Evolutionary conservation across 371 early-diverging fungal species (phyloP).

Genomic region (Mucor indicus): DNA sequence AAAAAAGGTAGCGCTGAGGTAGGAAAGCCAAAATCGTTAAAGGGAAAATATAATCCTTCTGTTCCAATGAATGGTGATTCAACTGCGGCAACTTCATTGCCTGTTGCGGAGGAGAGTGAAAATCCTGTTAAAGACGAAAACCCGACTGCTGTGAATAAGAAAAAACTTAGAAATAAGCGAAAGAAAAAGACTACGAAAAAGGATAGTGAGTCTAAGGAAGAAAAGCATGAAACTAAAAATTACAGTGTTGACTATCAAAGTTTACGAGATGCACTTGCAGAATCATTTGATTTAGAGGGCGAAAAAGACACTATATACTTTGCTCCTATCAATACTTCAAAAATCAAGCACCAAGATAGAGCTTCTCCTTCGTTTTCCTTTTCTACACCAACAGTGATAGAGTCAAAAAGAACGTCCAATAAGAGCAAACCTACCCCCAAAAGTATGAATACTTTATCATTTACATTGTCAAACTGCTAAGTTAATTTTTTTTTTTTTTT

Average conservation of each 20-base stretch:
- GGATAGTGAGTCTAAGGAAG: neutral
- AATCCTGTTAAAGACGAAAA: too few relatives aligned
- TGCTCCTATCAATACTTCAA: slow-evolving; percentile 2
- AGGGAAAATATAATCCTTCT: too few relatives aligned
- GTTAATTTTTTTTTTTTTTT: neutral
- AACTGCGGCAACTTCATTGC: too few relatives aligned
- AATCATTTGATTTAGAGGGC: slow-evolving; percentile 7
- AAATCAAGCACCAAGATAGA: neutral
- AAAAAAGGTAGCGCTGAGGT: too few relatives aligned
- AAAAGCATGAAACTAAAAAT: neutral
- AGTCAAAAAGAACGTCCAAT: neutral
- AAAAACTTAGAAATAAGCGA: slow-evolving; percentile 1
- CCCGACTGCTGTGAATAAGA: too few relatives aligned
- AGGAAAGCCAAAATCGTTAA: too few relatives aligned
- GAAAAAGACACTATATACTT: slow-evolving; percentile 1
- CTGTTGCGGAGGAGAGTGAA: too few relatives aligned
- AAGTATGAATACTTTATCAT: slow-evolving; percentile 1
- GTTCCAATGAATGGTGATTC: too few relatives aligned
- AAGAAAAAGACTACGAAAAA: slow-evolving; percentile 1
- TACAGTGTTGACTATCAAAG: slow-evolving; percentile 6
- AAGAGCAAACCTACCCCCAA: slow-evolving; percentile 3
- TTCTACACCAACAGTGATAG: neutral
- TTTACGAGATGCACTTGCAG: slow-evolving; percentile 4
- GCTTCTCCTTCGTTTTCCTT: neutral
- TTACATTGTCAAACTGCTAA: neutral